phyloP scores from a whole-genome alignment of 805 yeast species.

The Yarrowia sp. region DNA sequence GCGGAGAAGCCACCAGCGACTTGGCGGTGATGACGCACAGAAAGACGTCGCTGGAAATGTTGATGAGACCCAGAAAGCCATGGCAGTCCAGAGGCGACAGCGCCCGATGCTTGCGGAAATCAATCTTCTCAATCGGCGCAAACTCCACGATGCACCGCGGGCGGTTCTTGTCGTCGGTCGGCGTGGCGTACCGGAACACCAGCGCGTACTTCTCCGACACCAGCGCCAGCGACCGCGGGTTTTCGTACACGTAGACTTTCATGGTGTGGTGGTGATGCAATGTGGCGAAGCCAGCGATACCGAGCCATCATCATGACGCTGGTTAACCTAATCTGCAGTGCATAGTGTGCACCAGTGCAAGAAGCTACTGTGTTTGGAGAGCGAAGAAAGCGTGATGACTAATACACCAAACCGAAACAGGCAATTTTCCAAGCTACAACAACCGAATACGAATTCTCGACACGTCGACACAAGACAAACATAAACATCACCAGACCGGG shows the following conservation, averaged over 20 bases:
- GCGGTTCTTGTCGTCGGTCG: slow-evolving; percentile 37
- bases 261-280: slow-evolving; percentile 50
- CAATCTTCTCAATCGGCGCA: slow-evolving; percentile 51
- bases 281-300: not conserved
- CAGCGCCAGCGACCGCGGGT: slow-evolving; percentile 74
- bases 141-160: slow-evolving; percentile 56
- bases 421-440: no score
- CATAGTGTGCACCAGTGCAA: no score
- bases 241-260: slow-evolving; percentile 67
- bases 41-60: slow-evolving; percentile 69
- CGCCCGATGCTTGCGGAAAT: slow-evolving; percentile 51
- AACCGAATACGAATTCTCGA: no score
- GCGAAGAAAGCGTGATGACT: no score
- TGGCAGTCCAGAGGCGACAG: slow-evolving; percentile 54
- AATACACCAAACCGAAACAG: no score
- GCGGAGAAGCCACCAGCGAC: slow-evolving; percentile 79
- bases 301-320: not conserved
- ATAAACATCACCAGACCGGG: not conserved
- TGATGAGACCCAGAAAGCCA: slow-evolving; percentile 78
- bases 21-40: slow-evolving; percentile 82
- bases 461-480: no score
- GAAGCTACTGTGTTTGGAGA: no score
- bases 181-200: slow-evolving; percentile 53
- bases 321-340: not conserved
- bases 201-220: slow-evolving; percentile 66